Evolutionary conservation across 2,329 filamentous ascomycete genomes (phyloP), one percentile per base, ranked within the genome.

Genomic region (Cyphellophora attinorum): DNA sequence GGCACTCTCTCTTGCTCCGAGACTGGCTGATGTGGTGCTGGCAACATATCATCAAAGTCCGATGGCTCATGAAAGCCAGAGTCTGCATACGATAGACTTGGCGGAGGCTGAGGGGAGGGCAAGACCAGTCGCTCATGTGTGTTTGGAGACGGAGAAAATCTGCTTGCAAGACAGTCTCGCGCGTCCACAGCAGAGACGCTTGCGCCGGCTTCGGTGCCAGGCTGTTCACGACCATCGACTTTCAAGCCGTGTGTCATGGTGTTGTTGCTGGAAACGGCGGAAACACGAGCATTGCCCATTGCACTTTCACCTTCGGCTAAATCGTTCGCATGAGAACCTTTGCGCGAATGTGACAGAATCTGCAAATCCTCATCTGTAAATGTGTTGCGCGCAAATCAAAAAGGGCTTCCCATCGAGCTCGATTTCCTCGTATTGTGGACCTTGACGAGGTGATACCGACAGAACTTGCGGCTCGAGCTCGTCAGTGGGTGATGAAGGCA

Each of bases 401-500:
- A 47, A 48, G 3, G 41, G 42, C 28, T 47, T 45, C 11, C 42
- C 46, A 21, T 46, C 42, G 17, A 47, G 11, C 15, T 47, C 42
- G 13, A 49, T 34, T 35, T 45, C 44, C 27, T 50, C 42, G 33
- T 39, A 42, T 17, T 46, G 31, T 4, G 34, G 45, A n/a, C 44
- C 44, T 25, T 29, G 27, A 5, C 44, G 40, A 6, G 46, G 44
- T 17, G 38, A 38, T 15, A 46, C 40, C 11, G 39, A 29, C 13
- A 48, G 33, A 28, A 50, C 45, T 14, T 46, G 44, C 11, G 45
- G 45, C 21, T 48, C 44, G 3, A 32, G 13, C 17, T 47, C 44
- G 11, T 31, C 28, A 5, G 29, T 6, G 5, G 28, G 15, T 12
- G 31, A 19, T 11, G 30, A 28, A 8, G 37, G 16, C 6, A 19